Evolutionary conservation across 106 monocot genomes (phyloP).

Genomic region (Dendrobium chrysotoxum): DNA sequence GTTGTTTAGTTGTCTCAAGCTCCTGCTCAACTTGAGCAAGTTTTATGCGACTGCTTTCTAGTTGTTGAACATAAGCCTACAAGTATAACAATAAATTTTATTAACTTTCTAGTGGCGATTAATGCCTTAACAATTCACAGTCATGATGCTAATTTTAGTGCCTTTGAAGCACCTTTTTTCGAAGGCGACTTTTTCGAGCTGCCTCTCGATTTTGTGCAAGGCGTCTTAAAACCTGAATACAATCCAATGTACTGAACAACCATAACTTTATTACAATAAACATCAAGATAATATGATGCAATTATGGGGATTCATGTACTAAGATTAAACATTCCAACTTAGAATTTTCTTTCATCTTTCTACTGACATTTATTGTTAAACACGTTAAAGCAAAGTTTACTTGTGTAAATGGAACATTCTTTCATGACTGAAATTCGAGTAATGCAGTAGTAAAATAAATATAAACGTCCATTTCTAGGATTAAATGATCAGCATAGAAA

Average conservation of each 20-base stretch:
- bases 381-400: neutral
- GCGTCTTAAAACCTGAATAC: slow-evolving; percentile 56
- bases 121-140: neutral
- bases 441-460: neutral
- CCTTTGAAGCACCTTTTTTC: slow-evolving; percentile 58
- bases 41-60: slow-evolving; percentile 82
- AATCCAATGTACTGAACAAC: neutral
- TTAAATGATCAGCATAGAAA: too few species aligned
- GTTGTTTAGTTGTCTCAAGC: slow-evolving; percentile 49
- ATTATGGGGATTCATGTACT: neutral
- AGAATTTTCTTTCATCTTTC: neutral
- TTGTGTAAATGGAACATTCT: neutral
- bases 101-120: neutral
- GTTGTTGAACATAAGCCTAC: slow-evolving; percentile 90
- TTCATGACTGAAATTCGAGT: neutral
- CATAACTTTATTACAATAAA: neutral
- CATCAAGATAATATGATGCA: neutral
- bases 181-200: slow-evolving; percentile 79
- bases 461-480: too few species aligned
- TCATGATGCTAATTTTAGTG: neutral
- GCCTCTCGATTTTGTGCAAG: slow-evolving; percentile 98
- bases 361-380: neutral
- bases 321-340: neutral
- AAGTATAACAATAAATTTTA: slow-evolving; percentile 5
- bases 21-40: slow-evolving; percentile 72